These are phyloP conservation scores for Epichloe scottii DNA, from an alignment of 2,329 filamentous ascomycete genomes.

Conservation along the genomic window DNA sequence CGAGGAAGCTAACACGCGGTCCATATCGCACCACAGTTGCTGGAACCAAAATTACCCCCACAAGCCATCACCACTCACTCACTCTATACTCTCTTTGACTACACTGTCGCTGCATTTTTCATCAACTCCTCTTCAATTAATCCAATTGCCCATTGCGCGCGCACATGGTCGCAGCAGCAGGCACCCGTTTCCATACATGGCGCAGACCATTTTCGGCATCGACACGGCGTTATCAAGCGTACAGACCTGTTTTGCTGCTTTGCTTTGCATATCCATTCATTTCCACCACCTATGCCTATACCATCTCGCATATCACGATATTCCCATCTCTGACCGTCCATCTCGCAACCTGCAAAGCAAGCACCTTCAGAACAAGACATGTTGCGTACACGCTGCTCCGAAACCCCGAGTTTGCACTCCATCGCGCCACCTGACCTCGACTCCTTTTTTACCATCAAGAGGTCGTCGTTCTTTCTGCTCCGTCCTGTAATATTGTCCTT, in stretches of 20 bases:
- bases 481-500: background rate
- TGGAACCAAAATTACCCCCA: background rate
- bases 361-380: no score
- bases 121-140: background rate
- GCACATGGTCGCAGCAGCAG: constrained; percentile 3
- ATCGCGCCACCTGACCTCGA: no score
- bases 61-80: constrained; percentile 3
- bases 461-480: background rate
- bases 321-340: no score
- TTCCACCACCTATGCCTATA: background rate
- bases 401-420: no score
- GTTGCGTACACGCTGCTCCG: no score
- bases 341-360: no score
- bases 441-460: no score
- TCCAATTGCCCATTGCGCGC: background rate
- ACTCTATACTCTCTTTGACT: background rate
- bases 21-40: background rate
- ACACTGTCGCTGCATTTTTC: background rate
- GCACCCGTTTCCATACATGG: background rate
- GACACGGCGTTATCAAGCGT: background rate
- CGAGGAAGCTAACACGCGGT: constrained; percentile 21
- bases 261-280: background rate
- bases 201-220: background rate
- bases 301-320: no score
- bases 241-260: background rate